Evolutionary conservation across 139 green algal genomes (phyloP).

Genomic region (Chlamydomonas asymmetrica): DNA sequence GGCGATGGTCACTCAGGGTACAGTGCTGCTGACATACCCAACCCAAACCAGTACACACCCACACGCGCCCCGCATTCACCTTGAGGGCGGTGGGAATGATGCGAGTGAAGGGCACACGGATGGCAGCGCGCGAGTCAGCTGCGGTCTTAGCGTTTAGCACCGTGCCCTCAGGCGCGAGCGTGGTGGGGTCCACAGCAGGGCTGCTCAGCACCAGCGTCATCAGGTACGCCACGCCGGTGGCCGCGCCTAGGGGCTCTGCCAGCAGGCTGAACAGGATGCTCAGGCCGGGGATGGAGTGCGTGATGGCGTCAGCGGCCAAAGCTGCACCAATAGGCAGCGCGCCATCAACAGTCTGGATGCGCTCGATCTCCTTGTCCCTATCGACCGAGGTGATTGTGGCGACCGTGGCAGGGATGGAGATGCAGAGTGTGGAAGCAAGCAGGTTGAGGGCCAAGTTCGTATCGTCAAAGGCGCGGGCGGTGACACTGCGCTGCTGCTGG

Average conservation of each 20-base stretch:
- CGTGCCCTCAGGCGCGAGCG: conserved; percentile 69
- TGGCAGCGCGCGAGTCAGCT: conserved; percentile 44
- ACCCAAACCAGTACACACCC: not conserved
- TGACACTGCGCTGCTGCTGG: conserved; percentile 5
- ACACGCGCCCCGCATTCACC: conserved; percentile 1
- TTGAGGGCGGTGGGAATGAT: conserved; percentile 65
- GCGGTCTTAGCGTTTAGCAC: conserved; percentile 70
- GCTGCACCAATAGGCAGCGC: conserved; percentile 50
- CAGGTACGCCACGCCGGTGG: conserved; percentile 72
- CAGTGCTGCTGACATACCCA: no score
- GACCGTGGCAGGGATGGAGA: conserved; percentile 47
- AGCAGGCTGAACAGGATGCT: conserved; percentile 59
- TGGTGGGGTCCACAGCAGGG: conserved; percentile 60
- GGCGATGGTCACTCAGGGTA: no score
- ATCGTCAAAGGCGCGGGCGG: conserved; percentile 30
- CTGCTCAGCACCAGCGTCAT: conserved; percentile 66
- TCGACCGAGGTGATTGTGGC: conserved; percentile 55
- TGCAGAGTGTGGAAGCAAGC: conserved; percentile 33
- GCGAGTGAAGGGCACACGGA: conserved; percentile 69
- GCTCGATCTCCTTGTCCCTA: conserved; percentile 61
- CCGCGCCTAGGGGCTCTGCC: conserved; percentile 60
- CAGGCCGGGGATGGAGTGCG: conserved; percentile 64
- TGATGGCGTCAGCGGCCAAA: conserved; percentile 53
- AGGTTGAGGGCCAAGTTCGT: conserved; percentile 62
- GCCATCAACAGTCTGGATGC: conserved; percentile 44